phyloP scores from a whole-genome alignment of 371 early-diverging fungal genomes.

The Lichtheimia corymbifera region DNA sequence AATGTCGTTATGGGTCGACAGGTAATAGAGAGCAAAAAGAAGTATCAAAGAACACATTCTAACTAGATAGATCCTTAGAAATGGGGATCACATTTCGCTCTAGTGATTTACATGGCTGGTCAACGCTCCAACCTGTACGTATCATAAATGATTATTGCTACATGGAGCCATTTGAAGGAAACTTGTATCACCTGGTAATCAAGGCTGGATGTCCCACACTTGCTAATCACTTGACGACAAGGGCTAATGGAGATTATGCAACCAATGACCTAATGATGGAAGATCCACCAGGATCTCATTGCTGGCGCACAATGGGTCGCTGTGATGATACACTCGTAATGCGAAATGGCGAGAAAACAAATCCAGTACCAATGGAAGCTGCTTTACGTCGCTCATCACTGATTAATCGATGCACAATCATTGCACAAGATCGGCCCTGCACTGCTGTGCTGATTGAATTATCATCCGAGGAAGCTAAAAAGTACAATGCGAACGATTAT shows the following conservation, averaged over 20 bases:
- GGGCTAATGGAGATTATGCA: constrained; percentile 29
- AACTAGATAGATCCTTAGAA: neutral
- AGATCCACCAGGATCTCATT: constrained; percentile 12
- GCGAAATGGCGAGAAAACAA: constrained; percentile 48
- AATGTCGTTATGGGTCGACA: constrained; percentile 17
- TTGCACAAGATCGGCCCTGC: constrained; percentile 29
- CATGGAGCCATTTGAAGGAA: constrained; percentile 12
- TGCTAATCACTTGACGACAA: constrained; percentile 17
- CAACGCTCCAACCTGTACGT: neutral
- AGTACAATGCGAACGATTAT: constrained; percentile 23
- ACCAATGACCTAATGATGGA: constrained; percentile 33
- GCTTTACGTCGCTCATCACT: constrained; percentile 18
- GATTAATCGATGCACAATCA: constrained; percentile 21
- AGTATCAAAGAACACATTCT: neutral
- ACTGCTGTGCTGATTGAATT: constrained; percentile 32
- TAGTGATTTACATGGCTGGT: constrained; percentile 6
- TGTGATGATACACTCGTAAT: constrained; percentile 37
- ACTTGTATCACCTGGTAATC: constrained; percentile 14
- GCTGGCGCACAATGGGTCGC: constrained; percentile 26
- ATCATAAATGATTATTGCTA: neutral
- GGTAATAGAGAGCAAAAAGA: constrained; percentile 3
- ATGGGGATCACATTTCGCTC: neutral
- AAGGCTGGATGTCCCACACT: constrained; percentile 15
- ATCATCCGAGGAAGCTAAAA: constrained; percentile 15
- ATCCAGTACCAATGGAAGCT: constrained; percentile 41